A percentile compares a stretch with the other conserved stretches of the same genome.
Conservation (phyloP, 23 red algal species). For the Gracilaria domingensis region DNA sequence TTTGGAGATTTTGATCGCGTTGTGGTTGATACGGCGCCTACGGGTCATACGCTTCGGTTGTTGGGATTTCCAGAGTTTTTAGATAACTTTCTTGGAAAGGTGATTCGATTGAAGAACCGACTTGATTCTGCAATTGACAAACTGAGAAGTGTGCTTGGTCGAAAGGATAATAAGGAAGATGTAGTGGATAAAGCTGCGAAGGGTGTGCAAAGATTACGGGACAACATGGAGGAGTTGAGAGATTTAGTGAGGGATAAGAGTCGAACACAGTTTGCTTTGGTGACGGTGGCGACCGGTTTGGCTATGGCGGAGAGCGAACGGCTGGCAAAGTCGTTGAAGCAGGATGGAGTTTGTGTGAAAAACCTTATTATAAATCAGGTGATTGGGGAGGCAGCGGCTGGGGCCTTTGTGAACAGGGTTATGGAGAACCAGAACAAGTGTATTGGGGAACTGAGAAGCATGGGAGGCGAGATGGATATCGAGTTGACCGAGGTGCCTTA, state of each 20-base stretch:
- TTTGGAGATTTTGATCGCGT: conserved; percentile 86
- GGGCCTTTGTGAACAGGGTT: conserved; percentile 48
- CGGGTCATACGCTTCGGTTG: conserved; percentile 95
- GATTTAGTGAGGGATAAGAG: conserved; percentile 74
- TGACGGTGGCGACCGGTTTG: conserved; percentile 90
- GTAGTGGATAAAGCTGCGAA: conserved; percentile 61
- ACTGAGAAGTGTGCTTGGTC: conserved; percentile 67
- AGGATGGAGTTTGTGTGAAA: conserved; percentile 60
- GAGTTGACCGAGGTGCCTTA: conserved; percentile 84
- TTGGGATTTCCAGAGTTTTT: conserved; percentile 96
- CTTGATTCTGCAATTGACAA: conserved; percentile 79
- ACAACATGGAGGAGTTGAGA: conserved; percentile 75
- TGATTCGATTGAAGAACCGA: conserved; percentile 84
- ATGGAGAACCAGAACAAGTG: conserved; percentile 66
- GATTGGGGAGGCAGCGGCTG: conserved; percentile 55
- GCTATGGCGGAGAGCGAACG: conserved; percentile 91
- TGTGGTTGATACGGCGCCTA: conserved; percentile 97
- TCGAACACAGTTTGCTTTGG: conserved; percentile 82
- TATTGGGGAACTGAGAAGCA: conserved; percentile 39
- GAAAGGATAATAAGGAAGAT: conserved; percentile 48
- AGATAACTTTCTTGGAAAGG: conserved; percentile 86
- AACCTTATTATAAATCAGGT: conserved; percentile 95
- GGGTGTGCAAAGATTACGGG: conserved; percentile 60
- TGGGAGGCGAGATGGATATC: conserved; percentile 60
- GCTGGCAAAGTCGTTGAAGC: conserved; percentile 60